phyloP scores from a whole-genome alignment of 768 basidiomycete species.

The Lyophyllum shimeji region DNA sequence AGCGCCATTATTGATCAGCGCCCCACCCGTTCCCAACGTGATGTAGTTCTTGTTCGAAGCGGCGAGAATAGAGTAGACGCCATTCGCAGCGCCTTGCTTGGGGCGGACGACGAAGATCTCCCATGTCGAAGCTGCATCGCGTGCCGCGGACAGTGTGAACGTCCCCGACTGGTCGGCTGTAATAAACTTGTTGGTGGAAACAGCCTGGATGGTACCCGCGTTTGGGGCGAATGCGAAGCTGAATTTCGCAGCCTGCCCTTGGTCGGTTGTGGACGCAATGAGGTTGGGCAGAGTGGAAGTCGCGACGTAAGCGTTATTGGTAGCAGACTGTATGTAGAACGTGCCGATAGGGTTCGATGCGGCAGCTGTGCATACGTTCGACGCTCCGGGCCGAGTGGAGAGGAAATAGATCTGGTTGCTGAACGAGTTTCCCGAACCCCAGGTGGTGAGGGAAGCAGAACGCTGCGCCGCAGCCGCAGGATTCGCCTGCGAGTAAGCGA shows the following conservation, averaged over 20 bases:
- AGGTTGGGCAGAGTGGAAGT: conserved; percentile 22
- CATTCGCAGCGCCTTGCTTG: conserved; percentile 22
- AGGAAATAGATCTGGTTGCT: conserved; percentile 32
- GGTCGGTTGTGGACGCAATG: conserved; percentile 20
- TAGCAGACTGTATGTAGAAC: conserved; percentile 26
- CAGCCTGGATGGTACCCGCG: conserved; percentile 26
- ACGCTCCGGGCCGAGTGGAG: conserved; percentile 28
- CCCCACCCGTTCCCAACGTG: conserved; percentile 22
- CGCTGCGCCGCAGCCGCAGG: conserved; percentile 25
- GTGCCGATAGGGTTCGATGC: conserved; percentile 28
- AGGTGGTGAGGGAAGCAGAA: conserved; percentile 28
- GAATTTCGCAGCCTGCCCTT: conserved; percentile 23
- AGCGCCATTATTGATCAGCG: conserved; percentile 27
- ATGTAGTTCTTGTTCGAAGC: conserved; percentile 30
- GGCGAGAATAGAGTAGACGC: conserved; percentile 30
- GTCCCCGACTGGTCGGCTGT: conserved; percentile 31
- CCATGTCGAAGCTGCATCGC: conserved; percentile 25
- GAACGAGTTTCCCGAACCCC: conserved; percentile 33
- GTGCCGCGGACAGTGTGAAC: conserved; percentile 25
- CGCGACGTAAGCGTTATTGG: conserved; percentile 22
- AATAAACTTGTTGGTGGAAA: conserved; percentile 24
- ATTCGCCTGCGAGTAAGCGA: conserved; percentile 29
- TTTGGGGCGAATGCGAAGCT: conserved; percentile 28
- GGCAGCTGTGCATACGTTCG: conserved; percentile 26
- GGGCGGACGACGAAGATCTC: conserved; percentile 29